Percentiles rank a stretch among this genome's conserved stretches.
These are phyloP conservation scores for Gossypium australe DNA, from an alignment of 345 rosid species.

Conservation along the genomic window DNA sequence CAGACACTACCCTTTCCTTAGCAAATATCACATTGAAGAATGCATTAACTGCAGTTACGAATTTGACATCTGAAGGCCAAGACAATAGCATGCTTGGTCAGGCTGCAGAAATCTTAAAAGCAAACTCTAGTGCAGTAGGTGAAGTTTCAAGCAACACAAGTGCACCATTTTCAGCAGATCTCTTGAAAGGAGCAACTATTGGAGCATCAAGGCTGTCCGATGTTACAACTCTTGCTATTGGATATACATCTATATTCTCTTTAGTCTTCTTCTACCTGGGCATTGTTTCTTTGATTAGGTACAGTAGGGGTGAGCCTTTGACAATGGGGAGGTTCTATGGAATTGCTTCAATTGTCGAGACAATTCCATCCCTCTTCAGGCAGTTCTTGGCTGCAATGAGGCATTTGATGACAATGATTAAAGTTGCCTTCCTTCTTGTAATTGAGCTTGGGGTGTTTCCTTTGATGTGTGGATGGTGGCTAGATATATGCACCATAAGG, in stretches of 20 bases:
- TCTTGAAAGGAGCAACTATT: conserved; percentile 52
- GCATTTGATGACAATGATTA: conserved; percentile 99
- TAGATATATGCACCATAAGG: conserved; percentile 88
- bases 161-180: conserved; percentile 46
- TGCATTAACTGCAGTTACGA: conserved; percentile 65
- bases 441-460: conserved; percentile 99
- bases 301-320: conserved; percentile 93
- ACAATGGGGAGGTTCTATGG: conserved; percentile 79
- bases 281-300: conserved; percentile 72
- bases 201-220: conserved; percentile 87
- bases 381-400: conserved; percentile 96
- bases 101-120: conserved; percentile 55
- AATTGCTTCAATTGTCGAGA: conserved; percentile 74
- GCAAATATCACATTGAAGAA: conserved; percentile 70
- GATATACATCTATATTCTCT: conserved; percentile 75
- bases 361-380: conserved; percentile 82
- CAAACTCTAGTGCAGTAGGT: conserved; percentile 50
- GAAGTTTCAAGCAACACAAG: conserved; percentile 54
- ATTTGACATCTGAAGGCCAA: conserved; percentile 70
- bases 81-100: conserved; percentile 50
- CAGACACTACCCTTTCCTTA: conserved; percentile 61
- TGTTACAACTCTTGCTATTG: conserved; percentile 90
- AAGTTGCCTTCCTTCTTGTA: conserved; percentile 96
- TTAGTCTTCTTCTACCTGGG: conserved; percentile 77
- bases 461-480: conserved; percentile 99